Conservation (phyloP, 2,329 filamentous ascomycete species). For the Pseudonectria foliicola region DNA sequence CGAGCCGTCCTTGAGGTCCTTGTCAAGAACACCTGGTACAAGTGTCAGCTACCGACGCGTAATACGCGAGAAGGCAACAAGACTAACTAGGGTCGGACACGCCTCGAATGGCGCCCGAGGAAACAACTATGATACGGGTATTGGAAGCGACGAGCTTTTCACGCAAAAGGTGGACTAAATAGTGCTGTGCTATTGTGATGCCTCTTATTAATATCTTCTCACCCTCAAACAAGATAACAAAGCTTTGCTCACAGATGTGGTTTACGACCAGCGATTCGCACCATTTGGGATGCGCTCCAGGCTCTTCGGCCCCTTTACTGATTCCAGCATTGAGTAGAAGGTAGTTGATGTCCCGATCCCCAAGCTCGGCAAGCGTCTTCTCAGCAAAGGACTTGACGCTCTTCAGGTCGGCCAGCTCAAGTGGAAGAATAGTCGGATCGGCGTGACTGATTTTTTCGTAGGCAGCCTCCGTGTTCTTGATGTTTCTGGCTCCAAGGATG, state of each 20-base stretch:
- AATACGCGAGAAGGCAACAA: not conserved
- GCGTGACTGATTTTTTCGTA: constrained; percentile 35
- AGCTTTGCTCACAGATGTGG: constrained; percentile 36
- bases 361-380: constrained; percentile 34
- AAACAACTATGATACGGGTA: constrained; percentile 43
- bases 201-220: constrained; percentile 3
- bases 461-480: constrained; percentile 31
- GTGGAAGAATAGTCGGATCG: constrained; percentile 34
- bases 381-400: constrained; percentile 40
- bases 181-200: constrained; percentile 40
- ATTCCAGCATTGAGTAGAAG: constrained; percentile 43
- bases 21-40: constrained; percentile 27
- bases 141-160: constrained; percentile 40
- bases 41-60: accelerated
- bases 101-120: constrained; percentile 39
- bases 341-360: constrained; percentile 37
- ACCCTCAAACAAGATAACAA: not conserved
- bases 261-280: constrained; percentile 45
- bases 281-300: constrained; percentile 38
- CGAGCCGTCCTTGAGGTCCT: constrained; percentile 33
- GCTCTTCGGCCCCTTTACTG: constrained; percentile 27
- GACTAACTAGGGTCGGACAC: constrained; percentile 31
- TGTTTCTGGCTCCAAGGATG: constrained; percentile 44
- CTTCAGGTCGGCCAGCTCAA: constrained; percentile 40
- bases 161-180: constrained; percentile 41